phyloP scores from a whole-genome alignment of 305 asterid species.

The Solanum chacoense region DNA sequence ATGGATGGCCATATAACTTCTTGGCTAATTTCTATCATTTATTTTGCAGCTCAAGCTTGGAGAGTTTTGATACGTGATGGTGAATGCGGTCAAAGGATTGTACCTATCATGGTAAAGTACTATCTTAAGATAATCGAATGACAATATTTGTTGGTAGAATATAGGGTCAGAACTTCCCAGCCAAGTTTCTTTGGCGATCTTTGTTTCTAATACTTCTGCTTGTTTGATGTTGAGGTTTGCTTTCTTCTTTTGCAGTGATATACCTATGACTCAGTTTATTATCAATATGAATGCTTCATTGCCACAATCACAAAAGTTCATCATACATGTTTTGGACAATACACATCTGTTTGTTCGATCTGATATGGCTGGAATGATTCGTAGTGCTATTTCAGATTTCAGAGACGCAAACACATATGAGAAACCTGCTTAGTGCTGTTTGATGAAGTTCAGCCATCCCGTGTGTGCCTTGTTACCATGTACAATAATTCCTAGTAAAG shows the following conservation, averaged over 20 bases:
- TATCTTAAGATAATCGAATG: neutral
- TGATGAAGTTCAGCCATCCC: neutral
- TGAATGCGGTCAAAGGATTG: constrained; percentile 53
- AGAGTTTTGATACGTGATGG: constrained; percentile 27
- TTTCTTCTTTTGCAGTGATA: constrained; percentile 37
- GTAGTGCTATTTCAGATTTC: constrained; percentile 25
- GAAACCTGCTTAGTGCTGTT: constrained; percentile 18
- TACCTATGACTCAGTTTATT: constrained; percentile 87
- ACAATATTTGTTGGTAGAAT: neutral
- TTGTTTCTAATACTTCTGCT: neutral
- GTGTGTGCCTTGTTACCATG: neutral
- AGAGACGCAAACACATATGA: constrained; percentile 24
- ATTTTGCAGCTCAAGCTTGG: constrained; percentile 17
- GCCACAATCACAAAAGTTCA: constrained; percentile 74
- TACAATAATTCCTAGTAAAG: neutral
- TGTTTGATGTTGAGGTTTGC: neutral
- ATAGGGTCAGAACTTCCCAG: neutral
- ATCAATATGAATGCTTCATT: constrained; percentile 62
- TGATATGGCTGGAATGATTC: constrained; percentile 60
- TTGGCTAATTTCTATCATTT: neutral
- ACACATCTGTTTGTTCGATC: constrained; percentile 74
- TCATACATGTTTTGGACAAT: constrained; percentile 63
- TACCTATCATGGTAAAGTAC: constrained; percentile 55
- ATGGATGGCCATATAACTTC: neutral
- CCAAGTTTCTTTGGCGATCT: neutral